These are phyloP conservation scores for Aspergillus oerlinghausenensis DNA, from an alignment of 2,329 filamentous ascomycete genomes.

Conservation along the genomic window DNA sequence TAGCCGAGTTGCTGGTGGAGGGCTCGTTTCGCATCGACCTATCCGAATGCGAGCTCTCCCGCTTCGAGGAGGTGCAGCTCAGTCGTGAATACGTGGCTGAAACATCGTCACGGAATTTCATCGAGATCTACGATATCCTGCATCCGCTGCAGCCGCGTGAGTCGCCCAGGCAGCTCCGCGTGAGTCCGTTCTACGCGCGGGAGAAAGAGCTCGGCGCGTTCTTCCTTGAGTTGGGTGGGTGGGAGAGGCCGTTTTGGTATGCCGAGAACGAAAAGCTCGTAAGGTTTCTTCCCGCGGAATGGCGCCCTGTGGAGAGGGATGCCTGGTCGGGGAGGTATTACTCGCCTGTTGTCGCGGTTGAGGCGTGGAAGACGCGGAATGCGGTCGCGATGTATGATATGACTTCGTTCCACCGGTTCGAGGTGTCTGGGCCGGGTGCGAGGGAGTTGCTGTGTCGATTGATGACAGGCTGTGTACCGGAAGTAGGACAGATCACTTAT, in stretches of 20 bases:
- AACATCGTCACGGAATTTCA: constrained; percentile 58
- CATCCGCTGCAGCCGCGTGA: constrained; percentile 56
- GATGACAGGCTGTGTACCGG: constrained; percentile 35
- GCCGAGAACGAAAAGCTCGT: constrained; percentile 53
- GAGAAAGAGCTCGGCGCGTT: constrained; percentile 49
- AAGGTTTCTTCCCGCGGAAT: constrained; percentile 48
- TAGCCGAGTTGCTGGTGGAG: constrained; percentile 56
- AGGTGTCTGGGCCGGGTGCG: constrained; percentile 56
- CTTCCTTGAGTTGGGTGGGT: constrained; percentile 56
- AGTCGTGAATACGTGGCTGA: constrained; percentile 53
- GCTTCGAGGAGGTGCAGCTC: constrained; percentile 60
- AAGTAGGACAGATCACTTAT: constrained; percentile 51
- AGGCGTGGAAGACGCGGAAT: constrained; percentile 62
- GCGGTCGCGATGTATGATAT: constrained; percentile 61
- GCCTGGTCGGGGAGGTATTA: constrained; percentile 55
- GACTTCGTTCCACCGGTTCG: constrained; percentile 56
- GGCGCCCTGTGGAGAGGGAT: constrained; percentile 54
- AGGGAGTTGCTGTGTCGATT: constrained; percentile 52
- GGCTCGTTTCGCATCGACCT: constrained; percentile 55
- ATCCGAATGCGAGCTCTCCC: constrained; percentile 55
- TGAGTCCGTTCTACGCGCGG: constrained; percentile 55
- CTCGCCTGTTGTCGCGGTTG: constrained; percentile 55
- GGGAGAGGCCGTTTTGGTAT: constrained; percentile 63
- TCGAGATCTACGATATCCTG: constrained; percentile 61
- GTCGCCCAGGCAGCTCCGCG: constrained; percentile 55